Percentiles rank a stretch among this genome's conserved stretches.
Conservation (phyloP, 768 basidiomycete genomes). For the Hypholoma fasciculare region DNA sequence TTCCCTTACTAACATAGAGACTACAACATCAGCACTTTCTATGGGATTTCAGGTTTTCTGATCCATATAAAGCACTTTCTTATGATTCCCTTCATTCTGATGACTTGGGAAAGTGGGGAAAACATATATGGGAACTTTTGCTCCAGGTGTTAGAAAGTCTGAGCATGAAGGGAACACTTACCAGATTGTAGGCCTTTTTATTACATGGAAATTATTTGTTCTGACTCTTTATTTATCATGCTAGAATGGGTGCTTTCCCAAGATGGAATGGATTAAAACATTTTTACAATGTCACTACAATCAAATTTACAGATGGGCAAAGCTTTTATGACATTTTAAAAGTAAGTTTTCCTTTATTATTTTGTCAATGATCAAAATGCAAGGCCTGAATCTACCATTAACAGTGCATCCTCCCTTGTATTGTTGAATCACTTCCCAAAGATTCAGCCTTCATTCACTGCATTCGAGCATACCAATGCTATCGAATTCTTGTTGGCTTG, state of each 20-base stretch:
- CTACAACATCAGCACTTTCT: slow-evolving; percentile 21
- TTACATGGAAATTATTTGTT: background rate
- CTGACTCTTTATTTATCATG: background rate
- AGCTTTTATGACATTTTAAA: slow-evolving; percentile 27
- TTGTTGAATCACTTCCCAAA: slow-evolving; percentile 27
- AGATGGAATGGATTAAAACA: slow-evolving; percentile 29
- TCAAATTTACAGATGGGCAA: slow-evolving; percentile 28
- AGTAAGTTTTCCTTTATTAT: slow-evolving; percentile 12
- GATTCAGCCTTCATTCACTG: slow-evolving; percentile 26
- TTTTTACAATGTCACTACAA: slow-evolving; percentile 26
- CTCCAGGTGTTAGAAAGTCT: slow-evolving; percentile 16
- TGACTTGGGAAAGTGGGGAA: slow-evolving; percentile 1
- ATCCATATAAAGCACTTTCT: slow-evolving; percentile 16
- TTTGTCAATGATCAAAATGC: background rate
- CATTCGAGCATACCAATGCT: slow-evolving; percentile 20
- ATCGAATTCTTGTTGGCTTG: slow-evolving; percentile 26
- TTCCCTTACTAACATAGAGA: background rate
- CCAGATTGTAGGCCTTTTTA: slow-evolving; percentile 14
- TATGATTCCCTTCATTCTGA: slow-evolving; percentile 30
- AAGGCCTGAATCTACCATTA: background rate
- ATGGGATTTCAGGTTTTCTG: slow-evolving; percentile 19
- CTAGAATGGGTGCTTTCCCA: slow-evolving; percentile 14
- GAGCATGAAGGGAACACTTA: slow-evolving; percentile 20
- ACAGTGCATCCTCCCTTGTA: slow-evolving; percentile 29
- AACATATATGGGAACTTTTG: slow-evolving; percentile 1